Evolutionary conservation across 192 early-diverging fungal genomes (phyloP).

Genomic region (Podila clonocystis): DNA sequence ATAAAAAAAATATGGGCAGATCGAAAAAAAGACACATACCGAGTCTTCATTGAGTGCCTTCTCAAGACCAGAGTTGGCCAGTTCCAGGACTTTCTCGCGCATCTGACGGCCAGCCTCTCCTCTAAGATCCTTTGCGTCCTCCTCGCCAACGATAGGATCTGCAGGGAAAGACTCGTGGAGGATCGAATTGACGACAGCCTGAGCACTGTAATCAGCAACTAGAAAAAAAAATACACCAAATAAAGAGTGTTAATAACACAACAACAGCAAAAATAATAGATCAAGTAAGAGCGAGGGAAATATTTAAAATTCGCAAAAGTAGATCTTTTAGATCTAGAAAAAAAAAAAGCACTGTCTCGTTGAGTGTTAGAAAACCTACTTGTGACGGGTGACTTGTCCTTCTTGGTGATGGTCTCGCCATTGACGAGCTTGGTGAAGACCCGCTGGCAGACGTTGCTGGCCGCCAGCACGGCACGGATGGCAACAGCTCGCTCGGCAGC

Average conservation of each 20-base stretch:
- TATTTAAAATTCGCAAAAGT: conserved; percentile 8
- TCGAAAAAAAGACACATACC: conserved; percentile 53
- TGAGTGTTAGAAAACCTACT: conserved; percentile 55
- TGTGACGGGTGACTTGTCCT: conserved; percentile 97
- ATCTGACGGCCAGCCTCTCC: conserved; percentile 71
- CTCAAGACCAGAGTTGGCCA: conserved; percentile 78
- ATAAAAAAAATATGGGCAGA: too few relatives aligned
- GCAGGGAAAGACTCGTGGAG: conserved; percentile 81
- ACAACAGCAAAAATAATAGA: not conserved
- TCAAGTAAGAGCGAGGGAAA: not conserved
- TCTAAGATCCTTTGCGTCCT: conserved; percentile 88
- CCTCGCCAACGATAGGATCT: conserved; percentile 96
- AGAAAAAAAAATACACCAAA: not conserved
- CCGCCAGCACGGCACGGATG: conserved; percentile 88
- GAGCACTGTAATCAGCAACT: conserved; percentile 96
- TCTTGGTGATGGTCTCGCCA: conserved; percentile 87
- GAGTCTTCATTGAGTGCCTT: conserved; percentile 69
- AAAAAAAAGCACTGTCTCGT: conserved; percentile 1
- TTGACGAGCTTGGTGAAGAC: conserved; percentile 90
- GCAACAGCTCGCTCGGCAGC: conserved; percentile 83
- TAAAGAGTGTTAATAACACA: not conserved
- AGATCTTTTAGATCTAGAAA: conserved; percentile 15
- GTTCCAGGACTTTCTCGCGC: conserved; percentile 81
- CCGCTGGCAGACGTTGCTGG: conserved; percentile 86
- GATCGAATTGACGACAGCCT: conserved; percentile 92